Percentiles rank a stretch among this genome's conserved stretches.
Conservation (phyloP, 2,329 filamentous ascomycete genomes). For the Shiraia sp. region DNA sequence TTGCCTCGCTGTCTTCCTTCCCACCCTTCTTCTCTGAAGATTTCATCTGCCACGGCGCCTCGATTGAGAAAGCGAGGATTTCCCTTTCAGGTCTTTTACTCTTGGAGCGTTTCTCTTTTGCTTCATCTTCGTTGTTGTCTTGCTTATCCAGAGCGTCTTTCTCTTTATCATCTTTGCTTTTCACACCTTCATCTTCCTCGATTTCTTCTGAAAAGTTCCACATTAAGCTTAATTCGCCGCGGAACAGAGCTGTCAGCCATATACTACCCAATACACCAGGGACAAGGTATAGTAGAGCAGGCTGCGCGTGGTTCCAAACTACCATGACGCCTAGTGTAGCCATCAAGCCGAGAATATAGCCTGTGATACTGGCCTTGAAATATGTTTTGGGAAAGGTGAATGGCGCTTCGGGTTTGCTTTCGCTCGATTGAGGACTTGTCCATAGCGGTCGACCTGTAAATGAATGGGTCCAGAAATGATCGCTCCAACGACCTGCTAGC, state of each 20-base stretch:
- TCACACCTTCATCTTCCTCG: slow-evolving; percentile 40
- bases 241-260: slow-evolving; percentile 72
- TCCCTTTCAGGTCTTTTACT: slow-evolving; percentile 28
- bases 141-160: slow-evolving; percentile 10
- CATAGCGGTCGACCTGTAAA: slow-evolving; percentile 34
- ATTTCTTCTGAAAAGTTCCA: slow-evolving; percentile 77
- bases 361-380: slow-evolving; percentile 75
- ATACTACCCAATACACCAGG: slow-evolving; percentile 77
- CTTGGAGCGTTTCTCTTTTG: slow-evolving; percentile 17
- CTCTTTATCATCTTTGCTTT: slow-evolving; percentile 7
- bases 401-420: slow-evolving; percentile 25
- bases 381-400: slow-evolving; percentile 78
- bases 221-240: slow-evolving; percentile 74
- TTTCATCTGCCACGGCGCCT: slow-evolving; percentile 36
- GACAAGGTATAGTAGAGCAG: slow-evolving; percentile 89
- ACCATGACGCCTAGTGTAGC: slow-evolving; percentile 77
- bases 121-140: slow-evolving; percentile 13
- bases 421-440: slow-evolving; percentile 3
- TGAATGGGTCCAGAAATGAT: slow-evolving; percentile 73
- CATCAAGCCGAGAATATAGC: slow-evolving; percentile 79
- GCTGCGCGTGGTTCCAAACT: slow-evolving; percentile 79
- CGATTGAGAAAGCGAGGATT: slow-evolving; percentile 42
- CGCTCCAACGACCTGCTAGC: slow-evolving; percentile 76
- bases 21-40: slow-evolving; percentile 12
- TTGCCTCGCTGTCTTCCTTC: background rate